Evolutionary conservation across 139 green algal genomes (phyloP), one percentile per base, ranked within the genome.

Genomic region (Coelastrella sp.): DNA sequence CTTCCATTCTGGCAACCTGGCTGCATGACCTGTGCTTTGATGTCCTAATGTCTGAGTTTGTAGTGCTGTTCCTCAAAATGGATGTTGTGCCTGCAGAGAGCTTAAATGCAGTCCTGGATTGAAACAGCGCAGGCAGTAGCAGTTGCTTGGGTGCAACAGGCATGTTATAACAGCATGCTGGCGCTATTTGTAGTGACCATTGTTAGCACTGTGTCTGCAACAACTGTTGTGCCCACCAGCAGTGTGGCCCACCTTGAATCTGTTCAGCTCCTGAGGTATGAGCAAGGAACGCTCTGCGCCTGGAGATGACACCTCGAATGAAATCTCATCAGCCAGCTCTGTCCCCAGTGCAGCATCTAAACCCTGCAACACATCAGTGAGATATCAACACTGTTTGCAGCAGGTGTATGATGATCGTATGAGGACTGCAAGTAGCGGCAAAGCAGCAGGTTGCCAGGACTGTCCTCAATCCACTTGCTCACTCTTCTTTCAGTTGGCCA

Each of bases 261-360:
- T 72, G n/a, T 82, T 27, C 24, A 97, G 88, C 25, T 96, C 95
- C 7, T 74, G 89, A 0, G 95, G 94, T 22, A 96, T 63, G 15
- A 79, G 25, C 12, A 97, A 72, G 63, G 79, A 59, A 20, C 95
- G 91, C 90, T 97, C 95, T 4, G 95, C 95, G 7, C 95, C 95
- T 22, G 95, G 93, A 0, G 92, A 95, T 0, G 95, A 97, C 74
- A 97, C 95, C 88, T 98, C 95, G 14, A 97, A 84, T 6, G 93
- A 90, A 15, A 98, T 92, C 24, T 94, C 89, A 0, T 92, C 95
- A 6, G 95, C 93, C 12, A 58, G 89, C 24, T 96, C 94, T 20
- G 80, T 75, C 0, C 95, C 95, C 22, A 97, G 20, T 49, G 25
- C 61, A 22, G 78, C 90, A 65, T 96, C 92, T 7, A 96, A 87